Percentiles rank a stretch among this genome's conserved stretches.
These are phyloP conservation scores for Nicotiana benthamiana DNA, from an alignment of 257 asterid species.

Conservation along the genomic window DNA sequence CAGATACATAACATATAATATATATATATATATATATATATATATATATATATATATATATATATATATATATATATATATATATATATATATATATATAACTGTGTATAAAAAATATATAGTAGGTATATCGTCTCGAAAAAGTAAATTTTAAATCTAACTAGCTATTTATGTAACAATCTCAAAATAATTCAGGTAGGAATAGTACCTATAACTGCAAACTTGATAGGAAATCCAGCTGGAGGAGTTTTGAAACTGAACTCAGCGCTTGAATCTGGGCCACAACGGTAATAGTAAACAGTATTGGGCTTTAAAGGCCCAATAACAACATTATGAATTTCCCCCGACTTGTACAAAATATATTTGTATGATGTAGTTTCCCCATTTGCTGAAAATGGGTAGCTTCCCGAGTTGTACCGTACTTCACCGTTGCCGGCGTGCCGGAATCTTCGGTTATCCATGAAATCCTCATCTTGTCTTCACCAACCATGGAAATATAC, in stretches of 20 bases:
- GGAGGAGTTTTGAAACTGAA: slow-evolving; percentile 63
- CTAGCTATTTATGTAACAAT: no score
- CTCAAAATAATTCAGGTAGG: not conserved
- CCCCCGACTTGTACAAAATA: slow-evolving; percentile 38
- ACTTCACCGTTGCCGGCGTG: slow-evolving; percentile 38
- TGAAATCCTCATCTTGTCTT: slow-evolving; percentile 44
- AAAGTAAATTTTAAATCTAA: no score
- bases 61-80: no score
- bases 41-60: no score
- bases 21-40: no score
- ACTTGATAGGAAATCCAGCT: slow-evolving; percentile 41
- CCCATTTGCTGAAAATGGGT: slow-evolving; percentile 44
- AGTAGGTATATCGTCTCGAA: no score
- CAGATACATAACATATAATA: no score
- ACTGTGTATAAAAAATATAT: no score
- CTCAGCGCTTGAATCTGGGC: slow-evolving; percentile 26
- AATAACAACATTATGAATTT: slow-evolving; percentile 55
- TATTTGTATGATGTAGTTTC: slow-evolving; percentile 25
- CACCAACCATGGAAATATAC: slow-evolving; percentile 54
- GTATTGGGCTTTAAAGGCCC: slow-evolving; percentile 66
- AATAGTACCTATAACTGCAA: slow-evolving; percentile 41
- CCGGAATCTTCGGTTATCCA: slow-evolving; percentile 37
- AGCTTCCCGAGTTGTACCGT: slow-evolving; percentile 43
- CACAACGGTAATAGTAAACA: slow-evolving; percentile 43
- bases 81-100: no score